Evolutionary conservation across 2,329 filamentous ascomycete species (phyloP), one percentile per base, ranked within the genome.

Genomic region (Aureobasidium uvarum): DNA sequence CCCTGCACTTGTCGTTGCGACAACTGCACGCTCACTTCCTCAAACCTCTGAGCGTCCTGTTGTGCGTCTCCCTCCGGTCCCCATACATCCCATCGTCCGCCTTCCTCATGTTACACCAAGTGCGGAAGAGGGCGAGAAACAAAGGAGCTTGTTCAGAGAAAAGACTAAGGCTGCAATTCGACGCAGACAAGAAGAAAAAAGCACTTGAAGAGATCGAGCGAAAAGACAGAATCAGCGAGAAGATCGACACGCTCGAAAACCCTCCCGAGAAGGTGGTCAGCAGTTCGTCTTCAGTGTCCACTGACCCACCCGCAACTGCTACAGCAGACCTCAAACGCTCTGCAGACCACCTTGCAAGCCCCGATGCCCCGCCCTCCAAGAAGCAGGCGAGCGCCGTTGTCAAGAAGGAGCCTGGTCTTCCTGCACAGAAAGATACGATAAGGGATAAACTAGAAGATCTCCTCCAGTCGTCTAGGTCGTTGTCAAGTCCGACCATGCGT

Each of bases 101-200:
- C 48, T 51, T 8, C 25, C 25, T 33, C 16, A 7, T n/a, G 2
- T 18, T 33, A 5, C 16, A 33, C 18, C 25, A 11, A 51, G 2
- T 14, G 67, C 66, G 18, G 66, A 68, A 33, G 67, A 54, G 25
- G 48, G 59, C 11, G 59, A 63, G 46, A 43, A 50, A 23, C 67
- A 68, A 68, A 68, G 66, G 60, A 63, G 43, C 55, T 91, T 25
- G 92, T 93, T 89, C 83, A n/a, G 83, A 43, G 87, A 91, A 71
- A 85, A 85, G 45, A 82, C 87, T 7, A 89, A 92, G 71, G 86
- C 86, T 62, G 89, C 89, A 20, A 86, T 88, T 72, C 87, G 89
- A 72, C 83, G 88, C 66, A 79, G 66, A 60, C 68, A 86, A 67
- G 88, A 90, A 66, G 84, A 92, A 74, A 87, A 89, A 70, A n/a